These are phyloP conservation scores for Paramecium octaurelia DNA, from an alignment of 73 alveolate genomes.

Conservation along the genomic window DNA sequence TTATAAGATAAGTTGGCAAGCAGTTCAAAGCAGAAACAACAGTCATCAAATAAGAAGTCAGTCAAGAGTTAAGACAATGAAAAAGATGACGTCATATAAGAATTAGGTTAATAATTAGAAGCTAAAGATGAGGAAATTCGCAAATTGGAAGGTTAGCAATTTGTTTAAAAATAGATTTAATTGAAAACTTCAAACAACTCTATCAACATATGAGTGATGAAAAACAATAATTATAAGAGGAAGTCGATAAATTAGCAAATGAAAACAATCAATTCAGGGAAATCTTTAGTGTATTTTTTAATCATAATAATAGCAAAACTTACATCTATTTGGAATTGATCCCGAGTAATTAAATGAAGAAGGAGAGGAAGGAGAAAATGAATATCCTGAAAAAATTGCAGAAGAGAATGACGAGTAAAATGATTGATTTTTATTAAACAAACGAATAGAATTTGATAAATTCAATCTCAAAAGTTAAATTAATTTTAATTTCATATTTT, in stretches of 20 bases:
- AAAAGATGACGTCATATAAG: conserved; percentile 20
- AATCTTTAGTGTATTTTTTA: not conserved
- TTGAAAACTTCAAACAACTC: conserved; percentile 36
- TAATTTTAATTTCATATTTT: not conserved
- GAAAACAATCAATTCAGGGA: conserved; percentile 46
- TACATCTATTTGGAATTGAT: conserved; percentile 42
- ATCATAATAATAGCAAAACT: not conserved
- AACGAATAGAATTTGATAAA: not conserved
- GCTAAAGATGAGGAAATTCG: conserved; percentile 24
- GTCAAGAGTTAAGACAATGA: not conserved
- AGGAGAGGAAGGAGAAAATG: conserved; percentile 32
- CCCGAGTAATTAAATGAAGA: conserved; percentile 33
- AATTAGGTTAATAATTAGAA: conserved; percentile 14
- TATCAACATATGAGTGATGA: conserved; percentile 45
- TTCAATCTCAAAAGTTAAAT: not conserved
- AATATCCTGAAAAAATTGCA: conserved; percentile 39
- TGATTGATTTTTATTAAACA: not conserved
- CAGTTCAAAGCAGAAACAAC: not conserved
- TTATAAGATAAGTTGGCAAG: not conserved
- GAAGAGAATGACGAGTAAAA: conserved; percentile 22
- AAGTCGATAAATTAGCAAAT: conserved; percentile 32
- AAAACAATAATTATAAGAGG: not conserved
- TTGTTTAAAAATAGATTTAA: not conserved
- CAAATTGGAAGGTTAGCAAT: not conserved
- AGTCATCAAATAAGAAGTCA: not conserved